Base-by-base conservation (phyloP, 2,329 filamentous ascomycete genomes). In the Penicillium sp. region DNA sequence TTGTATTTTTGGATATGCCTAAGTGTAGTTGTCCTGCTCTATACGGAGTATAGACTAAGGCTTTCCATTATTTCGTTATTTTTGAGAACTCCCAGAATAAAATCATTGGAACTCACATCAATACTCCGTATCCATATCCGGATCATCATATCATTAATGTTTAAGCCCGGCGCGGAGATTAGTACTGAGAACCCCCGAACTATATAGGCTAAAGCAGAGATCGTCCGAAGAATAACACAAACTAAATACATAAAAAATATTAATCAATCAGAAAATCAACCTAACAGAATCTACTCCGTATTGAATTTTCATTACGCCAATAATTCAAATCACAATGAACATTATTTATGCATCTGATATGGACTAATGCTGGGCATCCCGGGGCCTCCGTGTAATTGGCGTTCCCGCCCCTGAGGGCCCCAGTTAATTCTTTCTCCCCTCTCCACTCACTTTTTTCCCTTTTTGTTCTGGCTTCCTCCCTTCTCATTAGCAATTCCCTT, bases 351-450 rank as follows among this genome's bases (percentile, higher is more conserved):
- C 54, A 56, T 51, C 31, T 21, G 39, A 39, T n/a, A 39, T 33
- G 7, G 19, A 4, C 10, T 39, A 47, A 38, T 50, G 36, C 44
- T 49, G 36, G 45, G 29, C 38, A 31, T 29, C 38, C 42, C 53
- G 23, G 49, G 42, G 48, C 43, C 48, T 52, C 57, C 53, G 55
- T 54, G 57, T 59, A 58, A 62, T 63, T 64, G 61, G 55, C 50
- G 45, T 57, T 65, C 60, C 58, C 62, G 55, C 62, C 65, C 65
- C 65, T 67, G 63, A 67, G 36, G 17, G 60, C 55, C 59, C 61
- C 58, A 36, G 21, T 57, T 47, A 39, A 51, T 58, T 45, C 45
- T 59, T 44, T 57, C 55, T 58, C 60, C 57, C 55, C 59, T 66
- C 58, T 55, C 57, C 62, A 55, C 54, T 47, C 48, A 41, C 50